Evolutionary conservation across 768 basidiomycete genomes (phyloP).

Genomic region (Lactifluus piperatus): DNA sequence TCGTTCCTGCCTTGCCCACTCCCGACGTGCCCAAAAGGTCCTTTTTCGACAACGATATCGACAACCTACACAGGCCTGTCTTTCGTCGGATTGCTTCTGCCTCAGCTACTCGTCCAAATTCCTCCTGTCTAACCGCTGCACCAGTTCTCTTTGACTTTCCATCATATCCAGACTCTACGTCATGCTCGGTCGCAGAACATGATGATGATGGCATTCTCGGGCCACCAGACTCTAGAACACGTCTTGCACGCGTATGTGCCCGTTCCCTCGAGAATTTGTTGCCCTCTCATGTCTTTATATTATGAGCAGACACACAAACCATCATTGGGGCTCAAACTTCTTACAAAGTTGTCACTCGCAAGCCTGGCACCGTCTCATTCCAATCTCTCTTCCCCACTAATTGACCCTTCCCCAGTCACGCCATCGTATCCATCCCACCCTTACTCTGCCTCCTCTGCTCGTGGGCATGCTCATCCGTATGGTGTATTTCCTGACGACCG

Average conservation of each 20-base stretch:
- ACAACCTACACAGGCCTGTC: not conserved
- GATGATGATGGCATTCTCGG: not conserved
- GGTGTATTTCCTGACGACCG: not conserved
- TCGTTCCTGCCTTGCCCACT: not conserved
- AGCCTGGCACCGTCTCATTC: not conserved
- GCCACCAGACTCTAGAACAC: not conserved
- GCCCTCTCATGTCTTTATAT: not conserved
- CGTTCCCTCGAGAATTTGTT: not conserved
- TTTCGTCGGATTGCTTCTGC: not conserved
- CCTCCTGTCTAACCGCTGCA: conserved; percentile 1
- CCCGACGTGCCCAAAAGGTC: not conserved
- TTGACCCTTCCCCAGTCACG: not conserved
- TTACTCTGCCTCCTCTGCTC: not conserved
- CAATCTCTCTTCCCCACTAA: not conserved
- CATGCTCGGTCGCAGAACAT: not conserved
- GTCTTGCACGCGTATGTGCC: not conserved
- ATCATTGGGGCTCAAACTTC: conserved; percentile 2
- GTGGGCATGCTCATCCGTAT: not conserved
- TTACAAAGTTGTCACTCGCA: conserved; percentile 7
- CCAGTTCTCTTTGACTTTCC: not conserved
- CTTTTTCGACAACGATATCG: conserved; percentile 10
- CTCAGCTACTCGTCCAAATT: not conserved
- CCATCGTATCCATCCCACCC: conserved; percentile 8
- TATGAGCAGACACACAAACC: not conserved
- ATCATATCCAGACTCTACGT: not conserved